Base-by-base conservation (phyloP, 768 basidiomycete genomes). In the Cystobasidium tubakii region DNA sequence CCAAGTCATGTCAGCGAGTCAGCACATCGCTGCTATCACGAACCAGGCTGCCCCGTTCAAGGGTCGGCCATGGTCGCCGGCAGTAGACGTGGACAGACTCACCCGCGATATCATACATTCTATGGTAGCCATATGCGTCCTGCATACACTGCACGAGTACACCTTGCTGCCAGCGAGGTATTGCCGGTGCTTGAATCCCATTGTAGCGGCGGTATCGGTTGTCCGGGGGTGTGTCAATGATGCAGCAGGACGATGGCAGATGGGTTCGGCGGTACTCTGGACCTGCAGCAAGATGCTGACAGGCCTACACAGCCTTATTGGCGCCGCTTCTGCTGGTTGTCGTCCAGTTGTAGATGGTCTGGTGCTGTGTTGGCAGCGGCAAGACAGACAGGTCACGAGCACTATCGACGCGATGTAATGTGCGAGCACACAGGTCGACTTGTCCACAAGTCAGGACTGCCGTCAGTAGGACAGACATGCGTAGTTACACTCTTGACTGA, bases 121-220 rank as follows among this genome's bases (percentile, higher is more conserved):
- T 21, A 71, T 71, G 2, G 69, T 71, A 21, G 69, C 69, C 34
- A 71, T 33, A 25, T 71, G 69, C 25, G 50, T 71, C n/a, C 69
- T 23, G 27, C 69, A 71, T 13, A 39, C 53, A 17, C 27, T 62
- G 69, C 69, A 71, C 7, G 31, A 36, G 55, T 71, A 71, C 29
- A 71, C 55, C 54, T 71, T 71, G 69, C 29, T 71, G 10, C 69
- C 69, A 55, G 53, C 33, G 21, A 71, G 69, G 42, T 71, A 71
- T 7, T 33, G 10, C 15, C 69, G 69, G 42, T 71, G 69, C 54
- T 60, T 71, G 69, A 71, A 71, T 12, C 69, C 69, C 69, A 71
- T 71, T 29, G 43, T 54, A 21, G 12, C 57, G 33, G n/a, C n/a
- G n/a, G n/a, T n/a, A n/a, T n/a, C n/a, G n/a, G 15, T 50, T 50